Conservation (phyloP, 495 filamentous ascomycete species). For the Tuber magnatum region DNA sequence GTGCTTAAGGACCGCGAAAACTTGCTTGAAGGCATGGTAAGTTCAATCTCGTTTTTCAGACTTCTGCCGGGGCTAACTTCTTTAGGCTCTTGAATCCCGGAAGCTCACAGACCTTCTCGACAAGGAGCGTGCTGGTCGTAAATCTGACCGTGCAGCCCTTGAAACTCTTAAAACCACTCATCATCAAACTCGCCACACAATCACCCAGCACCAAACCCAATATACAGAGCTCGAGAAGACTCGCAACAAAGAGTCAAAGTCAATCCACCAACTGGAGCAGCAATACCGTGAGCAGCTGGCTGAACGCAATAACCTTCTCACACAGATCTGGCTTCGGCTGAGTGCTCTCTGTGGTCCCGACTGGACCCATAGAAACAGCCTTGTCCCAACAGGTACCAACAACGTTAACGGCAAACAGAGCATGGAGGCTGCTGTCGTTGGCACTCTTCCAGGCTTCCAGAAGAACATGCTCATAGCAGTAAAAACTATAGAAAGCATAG, state of each 20-base stretch:
- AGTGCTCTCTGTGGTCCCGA: slow-evolving; percentile 79
- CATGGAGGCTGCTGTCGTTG: slow-evolving; percentile 36
- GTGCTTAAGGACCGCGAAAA: slow-evolving; percentile 84
- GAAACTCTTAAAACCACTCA: slow-evolving; percentile 81
- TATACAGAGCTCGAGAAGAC: slow-evolving; percentile 75
- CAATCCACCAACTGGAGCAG: slow-evolving; percentile 63
- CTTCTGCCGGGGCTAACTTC: slow-evolving; percentile 11
- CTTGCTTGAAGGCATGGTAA: slow-evolving; percentile 62
- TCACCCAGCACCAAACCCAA: slow-evolving; percentile 72
- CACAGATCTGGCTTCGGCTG: slow-evolving; percentile 79
- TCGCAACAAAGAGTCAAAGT: slow-evolving; percentile 65
- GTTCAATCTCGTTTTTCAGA: slow-evolving; percentile 2
- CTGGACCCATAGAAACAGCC: slow-evolving; percentile 82
- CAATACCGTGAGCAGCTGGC: slow-evolving; percentile 75
- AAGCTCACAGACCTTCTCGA: slow-evolving; percentile 84
- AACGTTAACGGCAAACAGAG: slow-evolving; percentile 31
- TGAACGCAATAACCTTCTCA: slow-evolving; percentile 81
- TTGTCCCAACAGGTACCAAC: slow-evolving; percentile 66
- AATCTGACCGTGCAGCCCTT: slow-evolving; percentile 74
- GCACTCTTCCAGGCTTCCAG: slow-evolving; percentile 65
- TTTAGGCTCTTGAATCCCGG: slow-evolving; percentile 72
- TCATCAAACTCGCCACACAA: slow-evolving; percentile 71
- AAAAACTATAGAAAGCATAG: slow-evolving; percentile 75
- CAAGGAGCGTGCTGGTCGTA: slow-evolving; percentile 76
- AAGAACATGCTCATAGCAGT: slow-evolving; percentile 80